phyloP scores from a whole-genome alignment of 2,329 filamentous ascomycete species.

The Fusarium sp. region DNA sequence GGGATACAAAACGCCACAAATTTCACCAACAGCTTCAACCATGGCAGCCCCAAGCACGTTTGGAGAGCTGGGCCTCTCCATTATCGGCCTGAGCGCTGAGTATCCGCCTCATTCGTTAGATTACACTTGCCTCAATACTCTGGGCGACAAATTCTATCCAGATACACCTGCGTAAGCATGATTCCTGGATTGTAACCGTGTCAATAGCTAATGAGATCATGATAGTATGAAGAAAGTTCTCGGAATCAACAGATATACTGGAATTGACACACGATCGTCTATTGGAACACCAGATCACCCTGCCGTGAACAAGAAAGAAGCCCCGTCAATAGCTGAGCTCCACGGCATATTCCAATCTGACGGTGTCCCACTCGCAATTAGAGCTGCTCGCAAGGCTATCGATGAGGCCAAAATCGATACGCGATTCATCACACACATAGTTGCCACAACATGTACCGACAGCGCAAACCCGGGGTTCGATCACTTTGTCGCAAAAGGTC shows the following conservation, averaged over 20 bases:
- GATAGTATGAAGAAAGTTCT: conserved; percentile 71
- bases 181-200: background rate
- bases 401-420: conserved; percentile 63
- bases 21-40: conserved; percentile 4
- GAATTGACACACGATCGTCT: conserved; percentile 71
- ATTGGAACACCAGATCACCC: conserved; percentile 71
- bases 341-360: conserved; percentile 66
- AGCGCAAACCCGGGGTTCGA: conserved; percentile 77
- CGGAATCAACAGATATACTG: conserved; percentile 71
- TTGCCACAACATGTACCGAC: conserved; percentile 75
- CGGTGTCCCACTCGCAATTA: conserved; percentile 67
- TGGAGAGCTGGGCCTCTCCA: conserved; percentile 67
- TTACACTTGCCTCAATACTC: conserved; percentile 61
- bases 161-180: conserved; percentile 66
- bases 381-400: conserved; percentile 65
- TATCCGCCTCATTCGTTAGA: conserved; percentile 69
- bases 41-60: conserved; percentile 59
- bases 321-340: conserved; percentile 66
- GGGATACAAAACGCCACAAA: conserved; percentile 23
- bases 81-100: conserved; percentile 68
- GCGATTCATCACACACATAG: conserved; percentile 71
- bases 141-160: conserved; percentile 68
- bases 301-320: conserved; percentile 64
- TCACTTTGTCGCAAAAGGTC: conserved; percentile 68
- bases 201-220: background rate